Evolutionary conservation across 1,284 basidiomycete species (phyloP).

Genomic region (Ustilago bromivora): DNA sequence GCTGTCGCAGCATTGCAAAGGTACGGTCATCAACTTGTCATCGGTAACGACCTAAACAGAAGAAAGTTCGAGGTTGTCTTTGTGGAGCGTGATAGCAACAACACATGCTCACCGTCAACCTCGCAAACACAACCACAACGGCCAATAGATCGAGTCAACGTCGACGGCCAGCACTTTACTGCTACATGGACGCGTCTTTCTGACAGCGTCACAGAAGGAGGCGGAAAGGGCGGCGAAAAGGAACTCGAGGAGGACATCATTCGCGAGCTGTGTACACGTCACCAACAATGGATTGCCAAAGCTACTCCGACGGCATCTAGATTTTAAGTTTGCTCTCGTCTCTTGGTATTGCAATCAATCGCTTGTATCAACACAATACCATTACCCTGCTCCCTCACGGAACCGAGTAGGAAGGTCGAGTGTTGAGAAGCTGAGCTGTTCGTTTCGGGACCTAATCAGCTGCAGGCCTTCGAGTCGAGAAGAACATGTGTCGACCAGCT

Average conservation of each 20-base stretch:
- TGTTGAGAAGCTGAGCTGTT: too few species aligned
- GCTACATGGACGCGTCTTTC: conserved; percentile 81
- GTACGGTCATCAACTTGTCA: conserved; percentile 96
- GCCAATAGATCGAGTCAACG: conserved; percentile 9
- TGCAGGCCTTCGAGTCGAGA: too few species aligned
- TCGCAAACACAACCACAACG: neutral
- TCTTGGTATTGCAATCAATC: neutral
- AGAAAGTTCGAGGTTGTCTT: conserved; percentile 94
- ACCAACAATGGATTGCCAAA: conserved; percentile 77
- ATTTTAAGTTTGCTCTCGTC: neutral
- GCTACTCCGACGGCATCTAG: conserved; percentile 7
- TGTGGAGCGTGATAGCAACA: conserved; percentile 72
- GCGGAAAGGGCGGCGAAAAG: conserved; percentile 65
- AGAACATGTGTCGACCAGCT: too few species aligned
- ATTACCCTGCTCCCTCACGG: too few species aligned
- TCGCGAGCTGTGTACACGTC: conserved; percentile 78
- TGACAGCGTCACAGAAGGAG: conserved; percentile 10
- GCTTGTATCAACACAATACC: neutral
- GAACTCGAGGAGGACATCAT: conserved; percentile 95
- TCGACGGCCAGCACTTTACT: conserved; percentile 70
- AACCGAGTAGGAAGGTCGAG: too few species aligned
- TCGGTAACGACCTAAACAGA: conserved; percentile 90
- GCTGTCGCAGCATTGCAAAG: conserved; percentile 86
- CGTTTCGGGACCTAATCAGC: too few species aligned
- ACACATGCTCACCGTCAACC: neutral